These are phyloP conservation scores for Plenodomus tracheiphilus DNA, from an alignment of 2,329 filamentous ascomycete species.

Conservation along the genomic window DNA sequence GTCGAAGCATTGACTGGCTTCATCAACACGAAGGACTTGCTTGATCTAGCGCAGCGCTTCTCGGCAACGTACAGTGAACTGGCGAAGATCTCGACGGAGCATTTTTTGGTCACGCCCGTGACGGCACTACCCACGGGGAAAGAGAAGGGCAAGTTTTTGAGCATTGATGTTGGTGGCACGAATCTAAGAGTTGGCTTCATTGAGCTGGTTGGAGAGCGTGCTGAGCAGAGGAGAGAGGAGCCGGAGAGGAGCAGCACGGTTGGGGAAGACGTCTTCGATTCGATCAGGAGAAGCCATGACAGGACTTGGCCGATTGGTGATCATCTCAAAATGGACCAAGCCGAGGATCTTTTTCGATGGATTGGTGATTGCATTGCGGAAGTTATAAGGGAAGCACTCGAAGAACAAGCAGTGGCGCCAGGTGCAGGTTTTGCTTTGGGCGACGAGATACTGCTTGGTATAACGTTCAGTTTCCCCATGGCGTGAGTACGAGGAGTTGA, in stretches of 20 bases:
- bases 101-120: constrained; percentile 47
- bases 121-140: constrained; percentile 55
- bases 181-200: constrained; percentile 71
- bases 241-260: constrained; percentile 20
- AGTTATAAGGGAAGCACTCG: constrained; percentile 65
- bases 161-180: constrained; percentile 62
- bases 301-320: constrained; percentile 75
- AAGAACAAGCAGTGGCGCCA: constrained; percentile 28
- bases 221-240: constrained; percentile 21
- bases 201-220: constrained; percentile 57
- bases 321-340: constrained; percentile 72
- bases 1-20: constrained; percentile 39
- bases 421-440: constrained; percentile 35
- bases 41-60: constrained; percentile 40
- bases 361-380: constrained; percentile 76
- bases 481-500: constrained; percentile 36
- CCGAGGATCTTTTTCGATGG: constrained; percentile 78
- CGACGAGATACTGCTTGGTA: constrained; percentile 63
- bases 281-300: constrained; percentile 65
- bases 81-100: constrained; percentile 41
- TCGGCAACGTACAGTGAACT: constrained; percentile 41
- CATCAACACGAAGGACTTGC: constrained; percentile 35
- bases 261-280: constrained; percentile 29
- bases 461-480: constrained; percentile 74
- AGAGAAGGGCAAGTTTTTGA: constrained; percentile 63